Evolutionary conservation across 306 rosid species (phyloP).

Genomic region (Fragaria ananassa): DNA sequence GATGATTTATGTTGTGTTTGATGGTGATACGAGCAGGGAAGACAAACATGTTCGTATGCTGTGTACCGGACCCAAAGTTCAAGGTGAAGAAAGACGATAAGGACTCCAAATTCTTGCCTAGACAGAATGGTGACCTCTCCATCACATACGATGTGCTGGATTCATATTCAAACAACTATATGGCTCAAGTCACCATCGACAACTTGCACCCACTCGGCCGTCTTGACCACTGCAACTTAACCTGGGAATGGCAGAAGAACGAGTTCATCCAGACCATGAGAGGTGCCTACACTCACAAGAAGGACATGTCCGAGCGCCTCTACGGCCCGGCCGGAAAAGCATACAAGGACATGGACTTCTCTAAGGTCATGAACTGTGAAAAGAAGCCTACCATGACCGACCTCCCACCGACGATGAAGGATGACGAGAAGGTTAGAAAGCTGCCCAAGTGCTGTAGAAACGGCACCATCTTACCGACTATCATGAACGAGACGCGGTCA

Average conservation of each 20-base stretch:
- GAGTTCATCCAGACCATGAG: slow-evolving; percentile 68
- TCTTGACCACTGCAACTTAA: slow-evolving; percentile 81
- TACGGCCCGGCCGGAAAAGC: slow-evolving; percentile 51
- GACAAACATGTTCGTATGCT: slow-evolving; percentile 59
- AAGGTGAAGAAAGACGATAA: slow-evolving; percentile 33
- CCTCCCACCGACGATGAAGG: slow-evolving; percentile 47
- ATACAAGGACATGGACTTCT: slow-evolving; percentile 63
- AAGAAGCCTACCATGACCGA: slow-evolving; percentile 61
- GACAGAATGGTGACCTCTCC: slow-evolving; percentile 59
- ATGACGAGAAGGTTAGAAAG: slow-evolving; percentile 63
- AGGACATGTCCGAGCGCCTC: slow-evolving; percentile 49
- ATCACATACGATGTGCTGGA: slow-evolving; percentile 63
- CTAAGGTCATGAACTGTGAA: slow-evolving; percentile 56
- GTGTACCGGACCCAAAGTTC: slow-evolving; percentile 62
- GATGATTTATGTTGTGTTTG: not conserved
- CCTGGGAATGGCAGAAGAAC: slow-evolving; percentile 84
- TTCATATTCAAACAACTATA: slow-evolving; percentile 51
- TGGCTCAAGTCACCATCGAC: slow-evolving; percentile 63
- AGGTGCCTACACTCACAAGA: slow-evolving; percentile 63
- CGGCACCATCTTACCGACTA: slow-evolving; percentile 57
- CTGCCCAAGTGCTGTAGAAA: slow-evolving; percentile 74
- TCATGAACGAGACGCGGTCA: slow-evolving; percentile 52
- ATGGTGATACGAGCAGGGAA: slow-evolving; percentile 32
- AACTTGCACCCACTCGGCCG: slow-evolving; percentile 72
- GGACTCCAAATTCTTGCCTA: slow-evolving; percentile 46